These are phyloP conservation scores for Castanea sativa DNA, from an alignment of 306 rosid genomes.

Conservation along the genomic window DNA sequence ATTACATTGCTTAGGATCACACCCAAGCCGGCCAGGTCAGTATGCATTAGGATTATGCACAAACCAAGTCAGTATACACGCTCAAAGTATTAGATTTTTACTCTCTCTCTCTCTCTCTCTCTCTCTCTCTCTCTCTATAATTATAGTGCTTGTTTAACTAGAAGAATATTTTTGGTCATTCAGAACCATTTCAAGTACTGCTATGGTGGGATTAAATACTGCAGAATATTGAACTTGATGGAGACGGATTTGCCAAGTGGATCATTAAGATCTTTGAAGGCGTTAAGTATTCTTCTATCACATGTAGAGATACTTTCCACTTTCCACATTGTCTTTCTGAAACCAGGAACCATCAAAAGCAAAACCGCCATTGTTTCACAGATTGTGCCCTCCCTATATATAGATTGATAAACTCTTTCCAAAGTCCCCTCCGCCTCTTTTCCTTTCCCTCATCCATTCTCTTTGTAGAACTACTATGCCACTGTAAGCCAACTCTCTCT, in stretches of 20 bases:
- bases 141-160: no score
- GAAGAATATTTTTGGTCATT: no score
- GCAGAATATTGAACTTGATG: neutral
- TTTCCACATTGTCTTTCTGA: neutral
- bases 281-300: neutral
- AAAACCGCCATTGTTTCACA: neutral
- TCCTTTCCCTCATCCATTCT: no score
- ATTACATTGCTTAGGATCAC: no score
- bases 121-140: no score
- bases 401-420: neutral
- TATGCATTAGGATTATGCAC: no score
- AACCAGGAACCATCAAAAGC: neutral
- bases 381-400: neutral
- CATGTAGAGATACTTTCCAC: neutral
- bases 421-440: neutral
- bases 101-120: no score
- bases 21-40: no score
- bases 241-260: conserved; percentile 21
- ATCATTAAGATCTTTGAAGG: conserved; percentile 4
- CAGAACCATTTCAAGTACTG: no score
- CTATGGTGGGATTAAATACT: neutral
- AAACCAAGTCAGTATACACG: no score
- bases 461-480: neutral
- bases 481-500: neutral
- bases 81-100: no score